Evolutionary conservation across 1,139 yeast genomes (phyloP).

Genomic region (Zygosaccharomyces sapae): DNA sequence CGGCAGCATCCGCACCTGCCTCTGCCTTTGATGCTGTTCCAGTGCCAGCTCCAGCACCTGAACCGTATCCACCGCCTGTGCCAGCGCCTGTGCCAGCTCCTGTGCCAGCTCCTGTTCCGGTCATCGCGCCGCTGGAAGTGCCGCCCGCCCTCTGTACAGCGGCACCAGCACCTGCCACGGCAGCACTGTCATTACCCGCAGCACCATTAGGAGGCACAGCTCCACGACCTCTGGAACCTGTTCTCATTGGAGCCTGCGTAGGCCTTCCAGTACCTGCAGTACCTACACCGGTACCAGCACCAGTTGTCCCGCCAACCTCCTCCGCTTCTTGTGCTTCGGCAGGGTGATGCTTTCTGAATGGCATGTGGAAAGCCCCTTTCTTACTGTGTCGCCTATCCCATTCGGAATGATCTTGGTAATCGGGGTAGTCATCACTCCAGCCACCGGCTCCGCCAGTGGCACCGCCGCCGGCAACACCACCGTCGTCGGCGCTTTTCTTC

Average conservation of each 20-base stretch:
- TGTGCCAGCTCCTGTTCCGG: neutral
- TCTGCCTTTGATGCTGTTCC: too few relatives aligned
- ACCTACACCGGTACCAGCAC: neutral
- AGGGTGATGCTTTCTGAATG: slow-evolving; percentile 1
- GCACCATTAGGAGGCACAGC: too few relatives aligned
- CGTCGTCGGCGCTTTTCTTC: neutral
- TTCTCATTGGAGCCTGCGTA: neutral
- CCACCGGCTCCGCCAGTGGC: neutral
- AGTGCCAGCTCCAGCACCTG: too few relatives aligned
- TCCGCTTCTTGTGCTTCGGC: neutral
- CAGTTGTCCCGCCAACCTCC: neutral
- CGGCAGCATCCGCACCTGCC: too few relatives aligned
- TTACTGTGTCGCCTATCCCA: slow-evolving; percentile 1
- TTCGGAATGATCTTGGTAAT: neutral
- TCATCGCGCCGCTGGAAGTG: neutral
- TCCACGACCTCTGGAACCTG: neutral
- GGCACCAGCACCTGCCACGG: too few relatives aligned
- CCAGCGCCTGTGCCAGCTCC: neutral
- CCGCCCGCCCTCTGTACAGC: slow-evolving; percentile 3
- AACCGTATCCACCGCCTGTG: too few relatives aligned
- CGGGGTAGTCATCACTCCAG: neutral
- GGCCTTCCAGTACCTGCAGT: neutral
- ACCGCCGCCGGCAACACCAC: neutral
- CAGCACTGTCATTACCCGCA: too few relatives aligned
- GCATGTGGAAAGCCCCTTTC: slow-evolving; percentile 2